Evolutionary conservation across 768 basidiomycete genomes (phyloP).

Genomic region (Boletellus sp.): DNA sequence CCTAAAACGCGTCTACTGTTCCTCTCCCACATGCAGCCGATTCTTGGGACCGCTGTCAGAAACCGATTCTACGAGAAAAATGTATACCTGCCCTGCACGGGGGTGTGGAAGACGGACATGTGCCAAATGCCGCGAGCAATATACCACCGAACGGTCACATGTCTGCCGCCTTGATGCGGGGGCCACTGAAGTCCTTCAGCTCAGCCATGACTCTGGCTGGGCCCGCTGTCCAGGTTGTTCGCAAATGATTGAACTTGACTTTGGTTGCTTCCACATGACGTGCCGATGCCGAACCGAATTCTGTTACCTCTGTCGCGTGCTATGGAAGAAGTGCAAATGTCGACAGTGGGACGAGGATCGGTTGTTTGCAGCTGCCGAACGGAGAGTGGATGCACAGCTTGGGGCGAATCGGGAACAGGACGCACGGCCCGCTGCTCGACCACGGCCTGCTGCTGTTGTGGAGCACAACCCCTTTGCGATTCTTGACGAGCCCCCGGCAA

Average conservation of each 20-base stretch:
- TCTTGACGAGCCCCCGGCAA: background rate
- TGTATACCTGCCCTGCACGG: constrained; percentile 19
- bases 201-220: constrained; percentile 31
- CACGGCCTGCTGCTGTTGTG: background rate
- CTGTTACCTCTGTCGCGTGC: constrained; percentile 46
- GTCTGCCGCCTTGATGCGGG: constrained; percentile 23
- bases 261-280: constrained; percentile 42
- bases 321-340: constrained; percentile 65
- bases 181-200: constrained; percentile 23
- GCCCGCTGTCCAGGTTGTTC: constrained; percentile 38
- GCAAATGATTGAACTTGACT: constrained; percentile 35
- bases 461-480: background rate
- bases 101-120: constrained; percentile 21
- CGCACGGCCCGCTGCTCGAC: constrained; percentile 17
- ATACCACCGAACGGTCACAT: constrained; percentile 24
- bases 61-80: constrained; percentile 15
- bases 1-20: constrained; percentile 37
- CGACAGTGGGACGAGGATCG: constrained; percentile 62
- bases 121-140: constrained; percentile 19
- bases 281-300: constrained; percentile 38
- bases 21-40: constrained; percentile 30
- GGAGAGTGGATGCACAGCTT: constrained; percentile 36
- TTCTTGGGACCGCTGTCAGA: constrained; percentile 34
- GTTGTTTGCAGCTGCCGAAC: constrained; percentile 36
- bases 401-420: constrained; percentile 30